A percentile compares a stretch with the other conserved stretches of the same genome.
phyloP scores from a whole-genome alignment of 768 basidiomycete genomes.

The Russula virescens region DNA sequence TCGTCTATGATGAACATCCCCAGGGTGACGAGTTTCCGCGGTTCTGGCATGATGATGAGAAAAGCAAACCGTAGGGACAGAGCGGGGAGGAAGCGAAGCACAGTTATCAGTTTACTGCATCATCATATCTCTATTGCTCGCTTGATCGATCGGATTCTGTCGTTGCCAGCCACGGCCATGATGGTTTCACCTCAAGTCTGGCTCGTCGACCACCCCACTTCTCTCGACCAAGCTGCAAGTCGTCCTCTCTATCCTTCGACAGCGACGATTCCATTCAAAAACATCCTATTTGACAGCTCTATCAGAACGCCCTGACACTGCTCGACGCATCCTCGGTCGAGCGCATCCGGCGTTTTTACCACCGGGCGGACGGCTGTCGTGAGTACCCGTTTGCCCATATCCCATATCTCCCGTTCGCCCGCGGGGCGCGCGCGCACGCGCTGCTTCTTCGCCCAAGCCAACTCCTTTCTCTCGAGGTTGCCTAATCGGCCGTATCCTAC shows the following conservation, averaged over 20 bases:
- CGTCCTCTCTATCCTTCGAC: background rate
- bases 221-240: slow-evolving; percentile 19
- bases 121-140: too few species aligned
- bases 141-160: background rate
- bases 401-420: background rate
- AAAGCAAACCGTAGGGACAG: too few species aligned
- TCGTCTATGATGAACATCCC: slow-evolving; percentile 92
- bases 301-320: slow-evolving; percentile 49
- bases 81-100: too few species aligned
- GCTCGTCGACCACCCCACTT: slow-evolving; percentile 20
- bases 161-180: background rate
- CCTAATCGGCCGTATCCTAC: slow-evolving; percentile 69
- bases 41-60: slow-evolving; percentile 5
- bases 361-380: slow-evolving; percentile 74
- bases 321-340: slow-evolving; percentile 53
- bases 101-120: too few species aligned
- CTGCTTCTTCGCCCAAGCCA: background rate
- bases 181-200: slow-evolving; percentile 10
- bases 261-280: background rate
- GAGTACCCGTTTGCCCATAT: slow-evolving; percentile 28
- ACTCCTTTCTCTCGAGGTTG: slow-evolving; percentile 44
- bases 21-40: slow-evolving; percentile 50
- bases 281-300: slow-evolving; percentile 42
- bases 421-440: background rate
- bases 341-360: slow-evolving; percentile 61